Conservation (phyloP, 108 stramenopile species). For the Cyclotella distinguenda region DNA sequence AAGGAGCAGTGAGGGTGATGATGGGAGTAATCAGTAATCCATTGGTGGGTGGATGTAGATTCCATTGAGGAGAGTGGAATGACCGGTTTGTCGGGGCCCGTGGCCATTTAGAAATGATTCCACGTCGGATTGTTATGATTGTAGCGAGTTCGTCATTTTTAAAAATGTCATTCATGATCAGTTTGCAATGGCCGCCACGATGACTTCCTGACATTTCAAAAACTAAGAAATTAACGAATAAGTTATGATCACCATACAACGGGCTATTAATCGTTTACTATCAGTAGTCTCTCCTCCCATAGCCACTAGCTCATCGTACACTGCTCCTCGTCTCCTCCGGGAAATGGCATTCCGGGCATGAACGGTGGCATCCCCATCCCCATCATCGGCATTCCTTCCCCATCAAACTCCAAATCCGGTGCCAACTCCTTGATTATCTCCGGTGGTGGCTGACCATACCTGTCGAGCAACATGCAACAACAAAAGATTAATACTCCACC, state of each 20-base stretch:
- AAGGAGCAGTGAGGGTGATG: slow-evolving; percentile 33
- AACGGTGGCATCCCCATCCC: slow-evolving; percentile 26
- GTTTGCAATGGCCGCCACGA: too few species aligned
- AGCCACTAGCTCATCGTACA: slow-evolving; percentile 25
- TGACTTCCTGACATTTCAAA: too few species aligned
- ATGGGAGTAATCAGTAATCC: not conserved
- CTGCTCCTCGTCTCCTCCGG: slow-evolving; percentile 29
- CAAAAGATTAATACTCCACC: not conserved
- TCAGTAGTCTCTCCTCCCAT: not conserved
- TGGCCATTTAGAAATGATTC: too few species aligned
- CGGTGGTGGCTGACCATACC: slow-evolving; percentile 91
- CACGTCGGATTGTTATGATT: too few species aligned
- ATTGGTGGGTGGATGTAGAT: too few species aligned
- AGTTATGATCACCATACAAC: too few species aligned
- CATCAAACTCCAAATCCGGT: slow-evolving; percentile 94
- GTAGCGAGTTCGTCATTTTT: too few species aligned
- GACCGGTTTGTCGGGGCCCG: too few species aligned
- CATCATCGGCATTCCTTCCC: slow-evolving; percentile 93
- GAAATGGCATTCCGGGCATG: slow-evolving; percentile 46
- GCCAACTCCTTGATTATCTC: slow-evolving; percentile 96
- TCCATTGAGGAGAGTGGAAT: too few species aligned
- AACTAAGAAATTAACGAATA: too few species aligned
- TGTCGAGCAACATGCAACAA: not conserved
- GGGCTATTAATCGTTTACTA: too few species aligned
- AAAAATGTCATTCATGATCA: too few species aligned